A percentile compares a stretch with the other conserved stretches of the same genome.
Evolutionary conservation across 2,329 filamentous ascomycete genomes (phyloP).

Genomic region (Harringtonia lauricola): DNA sequence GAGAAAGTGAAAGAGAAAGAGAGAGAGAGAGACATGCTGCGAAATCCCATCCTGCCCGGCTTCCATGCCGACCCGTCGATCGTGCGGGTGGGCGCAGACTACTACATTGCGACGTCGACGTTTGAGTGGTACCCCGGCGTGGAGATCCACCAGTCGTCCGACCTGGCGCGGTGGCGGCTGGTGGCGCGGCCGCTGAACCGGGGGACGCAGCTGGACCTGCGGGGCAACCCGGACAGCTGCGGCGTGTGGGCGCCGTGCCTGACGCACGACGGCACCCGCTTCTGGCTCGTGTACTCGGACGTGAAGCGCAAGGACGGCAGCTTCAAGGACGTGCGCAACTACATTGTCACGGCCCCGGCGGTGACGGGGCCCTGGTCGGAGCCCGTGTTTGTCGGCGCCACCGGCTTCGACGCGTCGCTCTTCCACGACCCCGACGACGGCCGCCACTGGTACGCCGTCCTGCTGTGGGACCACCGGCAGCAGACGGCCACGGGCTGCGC

Average conservation of each 20-base stretch:
- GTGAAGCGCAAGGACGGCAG: constrained; percentile 57
- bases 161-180: constrained; percentile 37
- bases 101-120: constrained; percentile 39
- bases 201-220: constrained; percentile 31
- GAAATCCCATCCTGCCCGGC: constrained; percentile 43
- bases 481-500: constrained; percentile 23
- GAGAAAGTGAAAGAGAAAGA: not conserved
- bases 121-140: constrained; percentile 42
- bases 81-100: constrained; percentile 20
- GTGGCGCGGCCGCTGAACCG: constrained; percentile 28
- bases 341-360: constrained; percentile 41
- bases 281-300: constrained; percentile 55
- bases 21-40: constrained; percentile 7
- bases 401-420: constrained; percentile 44
- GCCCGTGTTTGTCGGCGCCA: constrained; percentile 44
- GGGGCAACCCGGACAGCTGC: constrained; percentile 47
- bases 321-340: constrained; percentile 30
- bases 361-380: constrained; percentile 53
- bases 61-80: constrained; percentile 44
- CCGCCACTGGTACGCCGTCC: constrained; percentile 45
- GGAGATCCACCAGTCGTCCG: constrained; percentile 39
- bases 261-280: constrained; percentile 46
- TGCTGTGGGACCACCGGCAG: constrained; percentile 42
- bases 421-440: constrained; percentile 45
- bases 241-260: constrained; percentile 57